Evolutionary conservation across 169 alveolate genomes (phyloP), one percentile per base, ranked within the genome.

Genomic region (Plasmodium gonderi): DNA sequence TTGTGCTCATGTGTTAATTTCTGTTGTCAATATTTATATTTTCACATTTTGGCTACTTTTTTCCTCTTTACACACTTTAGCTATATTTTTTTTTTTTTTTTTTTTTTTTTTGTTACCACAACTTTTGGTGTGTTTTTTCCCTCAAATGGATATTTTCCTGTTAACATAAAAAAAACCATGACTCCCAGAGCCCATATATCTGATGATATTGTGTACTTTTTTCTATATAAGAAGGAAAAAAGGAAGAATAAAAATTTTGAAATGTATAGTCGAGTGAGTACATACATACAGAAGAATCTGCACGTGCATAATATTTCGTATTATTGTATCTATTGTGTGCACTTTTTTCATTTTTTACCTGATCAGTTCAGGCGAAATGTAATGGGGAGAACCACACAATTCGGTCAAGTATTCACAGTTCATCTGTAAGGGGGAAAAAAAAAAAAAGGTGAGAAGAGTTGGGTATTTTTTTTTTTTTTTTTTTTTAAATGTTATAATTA

Each of bases 141-240:
- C 60, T 93, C 97, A 91, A 95, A 95, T 11, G 97, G 97, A 44
- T 95, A 95, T 47, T 92, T 75, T 23, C 97, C 97, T 64, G 92
- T 93, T 29, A 95, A 85, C 97, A 95, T 95, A 77, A 95, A 79
- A 65, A 85, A 95, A 36, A 93, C 90, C 95, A 93, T 76, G 31
- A 95, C 96, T 8, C 97, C 97, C 8, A 92, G 90, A 33, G 97
- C 97, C 97, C 97, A 95, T 91, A 95, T 95, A 51, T 95, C 97
- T 26, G 95, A 94, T 23, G 94, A 83, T 11, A 78, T 69, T 69
- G 91, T 91, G 72, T 95, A 95, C 51, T 85, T 79, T 54, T 91
- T 92, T 76, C 97, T 92, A 90, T 31, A 75, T 40, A 42, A 42
- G 74, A 42, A 20, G 36, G 9, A n/a, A n/a, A 12, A 78, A 42